Evolutionary conservation across 441 rosid species (phyloP).

Genomic region (Jatropha podagrica): DNA sequence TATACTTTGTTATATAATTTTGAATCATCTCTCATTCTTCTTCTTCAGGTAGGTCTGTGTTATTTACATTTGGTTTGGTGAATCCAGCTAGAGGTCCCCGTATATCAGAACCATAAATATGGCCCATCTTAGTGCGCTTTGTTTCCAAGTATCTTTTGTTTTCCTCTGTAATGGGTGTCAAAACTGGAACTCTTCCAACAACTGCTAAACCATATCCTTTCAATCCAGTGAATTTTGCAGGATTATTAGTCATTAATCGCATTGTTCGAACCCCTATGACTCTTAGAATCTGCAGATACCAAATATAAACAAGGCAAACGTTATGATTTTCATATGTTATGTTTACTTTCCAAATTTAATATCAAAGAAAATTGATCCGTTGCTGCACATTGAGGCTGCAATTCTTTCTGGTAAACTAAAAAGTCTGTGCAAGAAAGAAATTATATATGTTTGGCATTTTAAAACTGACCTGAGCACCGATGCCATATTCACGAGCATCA

Average conservation of each 20-base stretch:
- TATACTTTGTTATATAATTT: not conserved
- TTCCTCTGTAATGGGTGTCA: conserved; percentile 81
- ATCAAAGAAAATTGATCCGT: too few relatives aligned
- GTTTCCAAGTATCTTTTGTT: conserved; percentile 81
- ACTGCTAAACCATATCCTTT: conserved; percentile 85
- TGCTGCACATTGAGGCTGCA: too few relatives aligned
- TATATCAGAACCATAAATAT: conserved; percentile 68
- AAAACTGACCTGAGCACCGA: conserved; percentile 79
- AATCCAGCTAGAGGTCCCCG: not conserved
- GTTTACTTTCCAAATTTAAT: too few relatives aligned
- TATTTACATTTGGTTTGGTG: not conserved
- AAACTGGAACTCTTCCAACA: conserved; percentile 68
- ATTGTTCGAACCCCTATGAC: conserved; percentile 77
- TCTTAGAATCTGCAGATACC: conserved; percentile 52
- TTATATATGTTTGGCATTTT: not conserved
- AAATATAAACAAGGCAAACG: not conserved
- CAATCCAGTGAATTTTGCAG: conserved; percentile 79
- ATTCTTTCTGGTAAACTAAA: too few relatives aligned
- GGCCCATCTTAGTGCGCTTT: conserved; percentile 81
- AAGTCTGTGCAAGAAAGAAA: too few relatives aligned
- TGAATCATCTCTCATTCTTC: not conserved
- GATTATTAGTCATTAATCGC: conserved; percentile 89
- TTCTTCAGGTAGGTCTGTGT: conserved; percentile 5
- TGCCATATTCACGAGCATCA: conserved; percentile 83
- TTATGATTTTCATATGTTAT: too few relatives aligned